These are phyloP conservation scores for Veloboletus limbatus DNA, from an alignment of 1,284 basidiomycete genomes.

Conservation along the genomic window DNA sequence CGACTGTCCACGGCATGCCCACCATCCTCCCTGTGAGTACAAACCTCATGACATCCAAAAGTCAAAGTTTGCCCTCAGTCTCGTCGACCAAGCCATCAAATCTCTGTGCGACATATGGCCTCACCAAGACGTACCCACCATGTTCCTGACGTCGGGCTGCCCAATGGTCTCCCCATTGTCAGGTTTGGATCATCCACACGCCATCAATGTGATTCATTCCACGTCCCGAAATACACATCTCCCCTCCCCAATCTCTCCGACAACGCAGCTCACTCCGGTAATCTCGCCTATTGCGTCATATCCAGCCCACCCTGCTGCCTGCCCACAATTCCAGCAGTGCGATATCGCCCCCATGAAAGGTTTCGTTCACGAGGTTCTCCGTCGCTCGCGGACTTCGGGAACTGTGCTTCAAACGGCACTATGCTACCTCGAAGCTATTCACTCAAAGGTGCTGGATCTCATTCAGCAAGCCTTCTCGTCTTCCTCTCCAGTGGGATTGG, in stretches of 20 bases:
- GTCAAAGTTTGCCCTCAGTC: slow-evolving; percentile 58
- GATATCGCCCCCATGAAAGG: slow-evolving; percentile 58
- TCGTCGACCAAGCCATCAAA: slow-evolving; percentile 76
- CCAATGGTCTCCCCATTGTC: slow-evolving; percentile 29
- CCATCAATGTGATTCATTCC: slow-evolving; percentile 19
- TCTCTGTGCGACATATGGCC: slow-evolving; percentile 73
- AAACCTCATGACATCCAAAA: slow-evolving; percentile 52
- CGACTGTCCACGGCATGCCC: slow-evolving; percentile 36
- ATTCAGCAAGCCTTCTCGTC: slow-evolving; percentile 40
- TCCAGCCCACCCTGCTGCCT: slow-evolving; percentile 17
- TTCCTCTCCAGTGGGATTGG: slow-evolving; percentile 41
- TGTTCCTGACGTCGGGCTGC: slow-evolving; percentile 49
- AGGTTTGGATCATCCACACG: slow-evolving; percentile 14
- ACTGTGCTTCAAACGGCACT: slow-evolving; percentile 74
- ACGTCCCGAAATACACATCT: slow-evolving; percentile 42
- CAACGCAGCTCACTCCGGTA: slow-evolving; percentile 37
- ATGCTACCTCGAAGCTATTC: slow-evolving; percentile 75
- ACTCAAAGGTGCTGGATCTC: slow-evolving; percentile 60
- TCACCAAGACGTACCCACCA: slow-evolving; percentile 62
- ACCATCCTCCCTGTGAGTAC: slow-evolving; percentile 30
- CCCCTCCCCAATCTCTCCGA: slow-evolving; percentile 46
- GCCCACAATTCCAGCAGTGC: slow-evolving; percentile 23
- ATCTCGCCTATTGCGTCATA: slow-evolving; percentile 25
- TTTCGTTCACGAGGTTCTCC: slow-evolving; percentile 76
- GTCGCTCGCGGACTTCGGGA: slow-evolving; percentile 72